Evolutionary conservation across 371 early-diverging fungal species (phyloP).

Genomic region (Syncephalastrum contaminatum): DNA sequence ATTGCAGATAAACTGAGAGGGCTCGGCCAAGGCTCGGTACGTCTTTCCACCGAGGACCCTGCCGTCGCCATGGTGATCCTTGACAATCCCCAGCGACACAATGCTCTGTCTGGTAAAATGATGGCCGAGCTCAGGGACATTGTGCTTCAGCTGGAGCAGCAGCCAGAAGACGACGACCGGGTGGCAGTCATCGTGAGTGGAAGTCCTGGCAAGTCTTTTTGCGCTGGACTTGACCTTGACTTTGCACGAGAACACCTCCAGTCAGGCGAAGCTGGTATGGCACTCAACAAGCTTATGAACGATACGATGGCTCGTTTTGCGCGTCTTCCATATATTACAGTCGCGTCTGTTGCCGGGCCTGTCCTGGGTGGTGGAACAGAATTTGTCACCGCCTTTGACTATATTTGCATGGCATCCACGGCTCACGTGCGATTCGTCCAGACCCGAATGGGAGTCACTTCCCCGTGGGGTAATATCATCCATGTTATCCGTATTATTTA

Average conservation of each 20-base stretch:
- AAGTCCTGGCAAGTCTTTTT: constrained; percentile 50
- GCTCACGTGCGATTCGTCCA: constrained; percentile 62
- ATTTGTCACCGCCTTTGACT: constrained; percentile 63
- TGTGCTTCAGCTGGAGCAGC: constrained; percentile 42
- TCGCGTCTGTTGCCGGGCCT: constrained; percentile 64
- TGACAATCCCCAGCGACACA: constrained; percentile 54
- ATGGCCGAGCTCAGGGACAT: constrained; percentile 64
- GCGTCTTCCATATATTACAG: constrained; percentile 57
- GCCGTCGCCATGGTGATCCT: constrained; percentile 53
- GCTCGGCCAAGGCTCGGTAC: constrained; percentile 43
- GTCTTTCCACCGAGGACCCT: constrained; percentile 32
- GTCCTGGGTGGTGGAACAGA: constrained; percentile 80
- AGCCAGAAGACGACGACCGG: constrained; percentile 14
- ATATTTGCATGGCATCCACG: constrained; percentile 47
- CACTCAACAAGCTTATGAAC: constrained; percentile 62
- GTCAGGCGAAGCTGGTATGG: constrained; percentile 36
- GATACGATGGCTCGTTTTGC: constrained; percentile 55
- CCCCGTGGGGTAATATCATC: constrained; percentile 51
- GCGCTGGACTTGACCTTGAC: constrained; percentile 63
- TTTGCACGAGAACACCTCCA: constrained; percentile 52
- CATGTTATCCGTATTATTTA: not conserved
- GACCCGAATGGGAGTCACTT: constrained; percentile 62
- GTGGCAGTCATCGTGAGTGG: constrained; percentile 61
- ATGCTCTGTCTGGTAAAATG: constrained; percentile 73
- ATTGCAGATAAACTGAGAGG: constrained; percentile 6